Evolutionary conservation across 2,329 filamentous ascomycete species (phyloP), one percentile per base, ranked within the genome.

Genomic region (Alternaria triticina): DNA sequence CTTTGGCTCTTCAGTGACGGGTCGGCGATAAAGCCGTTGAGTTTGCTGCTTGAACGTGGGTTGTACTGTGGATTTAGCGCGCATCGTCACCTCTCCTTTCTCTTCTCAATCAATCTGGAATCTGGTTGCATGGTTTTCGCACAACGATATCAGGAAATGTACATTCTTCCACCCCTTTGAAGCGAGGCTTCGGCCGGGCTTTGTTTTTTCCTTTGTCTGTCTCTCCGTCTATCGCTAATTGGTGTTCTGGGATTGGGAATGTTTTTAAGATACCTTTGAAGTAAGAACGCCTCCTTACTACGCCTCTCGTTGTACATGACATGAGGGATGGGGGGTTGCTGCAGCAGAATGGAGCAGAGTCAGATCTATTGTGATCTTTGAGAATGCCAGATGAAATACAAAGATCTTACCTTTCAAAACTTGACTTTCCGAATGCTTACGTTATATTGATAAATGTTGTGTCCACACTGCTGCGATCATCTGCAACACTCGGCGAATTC

Each of bases 1-100:
- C 65, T 81, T 81, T 61, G 79, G 79, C 7, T 70, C 75, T n/a
- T 62, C 64, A 22, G 76, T 77, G 25, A 66, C 70, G 6, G 64
- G 71, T 58, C 70, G 61, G 54, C 64, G 64, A 67, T 70, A 70
- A 73, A 33, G 13, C 22, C 12, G 20, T 25, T 52, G 28, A 52
- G 8, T 15, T 15, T 52, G 30, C 17, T 40, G 28, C 36, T 52
- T 17, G 49, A 15, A 22, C 13, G 20, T 40, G 30, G 8, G 49
- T 52, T 52, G 49, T 36, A 20, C n/a, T 52, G 30, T 40, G 13
- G 28, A 52, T 40, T 52, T 52, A 52, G 49, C 49, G 49, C 49
- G 30, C 49, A 52, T 52, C 49, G 49, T 52, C 43, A 40, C 30
- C 49, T 22, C 43, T 13, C 43, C 36, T 46, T 52, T 52, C 49